Evolutionary conservation across 305 asterid genomes (phyloP).

Genomic region (Fraxinus greggii): DNA sequence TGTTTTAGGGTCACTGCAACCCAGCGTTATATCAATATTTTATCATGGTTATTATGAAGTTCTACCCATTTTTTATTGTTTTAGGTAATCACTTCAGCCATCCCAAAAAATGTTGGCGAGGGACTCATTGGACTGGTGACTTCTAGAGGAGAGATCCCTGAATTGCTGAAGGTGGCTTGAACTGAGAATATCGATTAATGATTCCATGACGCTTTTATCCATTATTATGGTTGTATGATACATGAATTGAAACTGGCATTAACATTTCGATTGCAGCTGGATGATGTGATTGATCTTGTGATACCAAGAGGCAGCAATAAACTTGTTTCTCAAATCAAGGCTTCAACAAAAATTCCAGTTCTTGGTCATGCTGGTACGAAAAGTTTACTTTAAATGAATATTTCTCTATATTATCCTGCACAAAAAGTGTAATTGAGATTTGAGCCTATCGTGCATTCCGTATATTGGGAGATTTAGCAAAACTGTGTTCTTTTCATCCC

Average conservation of each 20-base stretch:
- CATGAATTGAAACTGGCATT: slow-evolving; percentile 30
- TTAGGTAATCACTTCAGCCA: slow-evolving; percentile 86
- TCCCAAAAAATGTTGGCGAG: slow-evolving; percentile 74
- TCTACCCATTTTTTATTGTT: slow-evolving; percentile 22
- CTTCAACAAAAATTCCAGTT: slow-evolving; percentile 96
- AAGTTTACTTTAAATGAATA: background rate
- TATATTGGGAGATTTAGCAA: slow-evolving; percentile 5
- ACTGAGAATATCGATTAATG: slow-evolving; percentile 6
- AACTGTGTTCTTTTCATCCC: slow-evolving; percentile 30
- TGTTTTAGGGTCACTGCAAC: background rate
- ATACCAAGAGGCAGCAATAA: slow-evolving; percentile 99
- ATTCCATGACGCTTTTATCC: background rate
- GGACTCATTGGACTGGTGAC: slow-evolving; percentile 89
- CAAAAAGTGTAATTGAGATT: background rate
- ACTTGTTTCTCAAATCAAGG: slow-evolving; percentile 89
- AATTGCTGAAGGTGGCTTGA: slow-evolving; percentile 79
- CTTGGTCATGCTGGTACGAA: slow-evolving; percentile 91
- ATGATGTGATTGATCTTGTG: slow-evolving; percentile 95
- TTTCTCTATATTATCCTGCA: background rate
- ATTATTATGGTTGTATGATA: slow-evolving; percentile 6
- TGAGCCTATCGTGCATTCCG: slow-evolving; percentile 20
- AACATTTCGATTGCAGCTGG: slow-evolving; percentile 54
- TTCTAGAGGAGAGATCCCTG: slow-evolving; percentile 94
- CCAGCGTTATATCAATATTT: background rate
- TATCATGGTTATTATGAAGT: slow-evolving; percentile 17